Base-by-base conservation (phyloP, 805 yeast genomes). In the Candida palmyrensis region DNA sequence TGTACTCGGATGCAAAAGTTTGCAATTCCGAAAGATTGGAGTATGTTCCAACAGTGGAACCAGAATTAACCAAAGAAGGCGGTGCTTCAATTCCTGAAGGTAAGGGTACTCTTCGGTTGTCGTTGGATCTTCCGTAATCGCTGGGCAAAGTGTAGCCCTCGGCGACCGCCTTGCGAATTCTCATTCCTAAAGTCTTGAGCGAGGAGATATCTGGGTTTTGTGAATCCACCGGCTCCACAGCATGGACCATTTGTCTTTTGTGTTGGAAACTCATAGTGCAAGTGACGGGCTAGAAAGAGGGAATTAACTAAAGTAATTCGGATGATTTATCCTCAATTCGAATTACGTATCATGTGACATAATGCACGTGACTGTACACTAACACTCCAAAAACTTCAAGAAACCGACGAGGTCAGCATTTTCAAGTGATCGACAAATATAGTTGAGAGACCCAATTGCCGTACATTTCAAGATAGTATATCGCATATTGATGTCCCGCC, bases 161-260 rank as follows among this genome's bases (percentile, higher is more conserved):
- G 21, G 73, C 65, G 3, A 82, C 75, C 2, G 82, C 67, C 44
- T 79, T 78, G 47, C 90, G 70, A 38, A 82, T 75, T 41, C 86
- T 67, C 86, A 79, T 81, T 0, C 87, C 88, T 5, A 81, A 48
- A 1, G 79, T 69, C 25, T 77, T 68, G 16, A 81, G 62, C 17
- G 62, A 54, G 27, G 54, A 64, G 10, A 53, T 48, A 25, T 50
- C 53, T n/a, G 57, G 59, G 47, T 50, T 53, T 5, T 37, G 45
- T 31, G 39, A 43, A 20, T 20, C 46, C 5, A 30, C 38, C 18
- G 55, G 50, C 40, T 47, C 48, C 29, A 51, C 47, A 38, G 40
- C 54, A 41, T 40, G 55, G 57, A 54, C 57, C 64, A 49, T 65
- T 52, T 45, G 55, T 46, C 51, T 58, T 44, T 46, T 68, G 40